These are phyloP conservation scores for Cladosporium oxysporum DNA, from an alignment of 2,329 filamentous ascomycete genomes.

Conservation along the genomic window DNA sequence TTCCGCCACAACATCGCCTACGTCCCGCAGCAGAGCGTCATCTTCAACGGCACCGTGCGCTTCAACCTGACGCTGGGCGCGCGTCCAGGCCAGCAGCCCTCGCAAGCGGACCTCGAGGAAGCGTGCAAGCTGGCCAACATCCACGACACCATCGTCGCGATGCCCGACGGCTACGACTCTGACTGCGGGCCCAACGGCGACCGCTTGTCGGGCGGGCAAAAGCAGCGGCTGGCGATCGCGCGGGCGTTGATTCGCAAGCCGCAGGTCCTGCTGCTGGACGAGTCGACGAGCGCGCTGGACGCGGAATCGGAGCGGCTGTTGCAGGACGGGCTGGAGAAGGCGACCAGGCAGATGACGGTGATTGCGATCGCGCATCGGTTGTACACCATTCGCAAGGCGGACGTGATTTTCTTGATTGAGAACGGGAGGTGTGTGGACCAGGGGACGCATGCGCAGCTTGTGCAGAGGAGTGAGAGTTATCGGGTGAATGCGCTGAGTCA, in stretches of 20 bases:
- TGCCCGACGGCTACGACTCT: conserved; percentile 68
- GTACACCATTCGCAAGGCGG: conserved; percentile 44
- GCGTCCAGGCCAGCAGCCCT: conserved; percentile 56
- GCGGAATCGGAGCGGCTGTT: conserved; percentile 45
- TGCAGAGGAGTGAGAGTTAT: conserved; percentile 38
- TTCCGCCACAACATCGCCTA: conserved; percentile 49
- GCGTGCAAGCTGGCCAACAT: conserved; percentile 70
- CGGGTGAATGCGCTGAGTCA: conserved; percentile 15
- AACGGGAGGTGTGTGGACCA: conserved; percentile 51
- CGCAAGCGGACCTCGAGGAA: conserved; percentile 62
- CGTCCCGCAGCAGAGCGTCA: conserved; percentile 50
- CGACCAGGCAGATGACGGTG: conserved; percentile 38
- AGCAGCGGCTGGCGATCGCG: conserved; percentile 46
- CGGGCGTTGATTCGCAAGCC: conserved; percentile 47
- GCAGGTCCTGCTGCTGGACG: conserved; percentile 44
- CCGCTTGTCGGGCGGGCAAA: conserved; percentile 46
- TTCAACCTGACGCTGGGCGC: conserved; percentile 46
- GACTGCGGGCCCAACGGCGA: conserved; percentile 44
- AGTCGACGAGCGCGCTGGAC: conserved; percentile 47
- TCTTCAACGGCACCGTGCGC: conserved; percentile 48
- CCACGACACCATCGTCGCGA: conserved; percentile 63
- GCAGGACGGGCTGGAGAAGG: conserved; percentile 43
- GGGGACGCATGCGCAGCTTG: conserved; percentile 52
- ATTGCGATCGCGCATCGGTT: conserved; percentile 50
- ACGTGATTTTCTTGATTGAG: conserved; percentile 51